Percentiles rank a stretch among this genome's conserved stretches.
Evolutionary conservation across 108 stramenopile species (phyloP).

Genomic region (Cyclostephanos invisitatus): DNA sequence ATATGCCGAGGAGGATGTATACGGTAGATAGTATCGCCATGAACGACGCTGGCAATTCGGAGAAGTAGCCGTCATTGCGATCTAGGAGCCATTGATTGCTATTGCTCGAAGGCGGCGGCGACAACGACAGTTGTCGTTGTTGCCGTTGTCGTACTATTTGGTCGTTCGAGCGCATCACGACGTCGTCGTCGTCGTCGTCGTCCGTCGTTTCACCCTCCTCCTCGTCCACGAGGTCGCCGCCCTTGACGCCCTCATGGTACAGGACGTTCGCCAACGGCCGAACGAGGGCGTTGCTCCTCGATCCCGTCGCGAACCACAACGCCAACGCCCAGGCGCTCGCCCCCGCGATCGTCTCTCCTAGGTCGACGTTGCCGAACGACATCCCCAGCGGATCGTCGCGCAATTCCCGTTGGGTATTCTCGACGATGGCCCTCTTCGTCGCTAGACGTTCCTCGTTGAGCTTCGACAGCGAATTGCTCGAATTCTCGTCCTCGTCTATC

Average conservation of each 20-base stretch:
- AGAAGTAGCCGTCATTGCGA: conserved; percentile 82
- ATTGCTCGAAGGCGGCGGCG: background rate
- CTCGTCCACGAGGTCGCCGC: conserved; percentile 1
- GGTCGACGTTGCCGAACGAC: conserved; percentile 2
- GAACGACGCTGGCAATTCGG: conserved; percentile 56
- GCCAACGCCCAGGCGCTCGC: conserved; percentile 66
- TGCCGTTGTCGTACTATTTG: background rate
- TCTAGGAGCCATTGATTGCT: conserved; percentile 66
- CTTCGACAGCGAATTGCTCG: conserved; percentile 33
- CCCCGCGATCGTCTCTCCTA: conserved; percentile 47
- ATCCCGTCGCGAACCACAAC: conserved; percentile 71
- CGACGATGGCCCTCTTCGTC: conserved; percentile 36
- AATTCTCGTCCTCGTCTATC: conserved; percentile 35
- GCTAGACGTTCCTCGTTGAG: conserved; percentile 37
- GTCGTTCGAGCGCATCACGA: background rate
- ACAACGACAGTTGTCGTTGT: background rate
- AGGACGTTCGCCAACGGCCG: conserved; percentile 80
- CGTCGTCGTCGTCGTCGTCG: background rate
- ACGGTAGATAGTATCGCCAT: conserved; percentile 50
- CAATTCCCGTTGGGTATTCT: conserved; percentile 29
- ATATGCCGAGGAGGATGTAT: conserved; percentile 61
- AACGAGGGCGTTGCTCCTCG: conserved; percentile 73
- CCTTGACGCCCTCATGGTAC: conserved; percentile 46
- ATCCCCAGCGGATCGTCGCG: conserved; percentile 39
- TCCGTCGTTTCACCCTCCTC: background rate